Conservation (phyloP, 352 stramenopile species). For the Globisporangium ultimum region DNA sequence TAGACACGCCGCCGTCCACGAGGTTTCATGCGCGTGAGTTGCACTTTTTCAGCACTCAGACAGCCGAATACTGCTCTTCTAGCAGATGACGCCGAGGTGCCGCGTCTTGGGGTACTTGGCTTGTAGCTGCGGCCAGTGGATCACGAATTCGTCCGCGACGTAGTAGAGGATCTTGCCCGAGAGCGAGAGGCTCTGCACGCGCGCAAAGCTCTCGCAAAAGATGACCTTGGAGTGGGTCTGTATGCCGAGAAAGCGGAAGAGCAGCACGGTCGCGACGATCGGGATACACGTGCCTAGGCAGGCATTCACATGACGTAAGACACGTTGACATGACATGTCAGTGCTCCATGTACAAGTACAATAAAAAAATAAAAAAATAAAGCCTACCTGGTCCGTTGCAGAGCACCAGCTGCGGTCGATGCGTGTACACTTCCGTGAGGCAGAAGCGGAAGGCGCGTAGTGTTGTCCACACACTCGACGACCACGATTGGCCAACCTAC, state of each 20-base stretch:
- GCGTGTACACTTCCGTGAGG: slow-evolving; percentile 62
- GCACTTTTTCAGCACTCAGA: too few species aligned
- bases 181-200: slow-evolving; percentile 91
- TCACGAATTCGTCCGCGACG: slow-evolving; percentile 91
- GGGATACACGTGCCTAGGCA: slow-evolving; percentile 90
- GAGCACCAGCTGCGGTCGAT: slow-evolving; percentile 87
- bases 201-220: slow-evolving; percentile 94
- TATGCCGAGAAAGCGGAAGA: slow-evolving; percentile 81
- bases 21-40: neutral
- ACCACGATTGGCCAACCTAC: slow-evolving; percentile 92
- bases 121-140: slow-evolving; percentile 92
- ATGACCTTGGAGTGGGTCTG: slow-evolving; percentile 75
- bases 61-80: too few species aligned
- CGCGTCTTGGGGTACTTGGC: slow-evolving; percentile 74
- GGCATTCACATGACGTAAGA: neutral
- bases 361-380: neutral
- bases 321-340: slow-evolving; percentile 1
- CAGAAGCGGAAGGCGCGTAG: slow-evolving; percentile 74
- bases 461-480: slow-evolving; percentile 87
- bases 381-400: slow-evolving; percentile 89
- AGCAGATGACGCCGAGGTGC: slow-evolving; percentile 89
- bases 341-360: neutral
- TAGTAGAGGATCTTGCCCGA: slow-evolving; percentile 93
- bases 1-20: too few species aligned
- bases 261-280: slow-evolving; percentile 81